Percentiles rank a stretch among this genome's conserved stretches.
These are phyloP conservation scores for Lablab purpureus DNA, from an alignment of 306 rosid genomes.

Conservation along the genomic window DNA sequence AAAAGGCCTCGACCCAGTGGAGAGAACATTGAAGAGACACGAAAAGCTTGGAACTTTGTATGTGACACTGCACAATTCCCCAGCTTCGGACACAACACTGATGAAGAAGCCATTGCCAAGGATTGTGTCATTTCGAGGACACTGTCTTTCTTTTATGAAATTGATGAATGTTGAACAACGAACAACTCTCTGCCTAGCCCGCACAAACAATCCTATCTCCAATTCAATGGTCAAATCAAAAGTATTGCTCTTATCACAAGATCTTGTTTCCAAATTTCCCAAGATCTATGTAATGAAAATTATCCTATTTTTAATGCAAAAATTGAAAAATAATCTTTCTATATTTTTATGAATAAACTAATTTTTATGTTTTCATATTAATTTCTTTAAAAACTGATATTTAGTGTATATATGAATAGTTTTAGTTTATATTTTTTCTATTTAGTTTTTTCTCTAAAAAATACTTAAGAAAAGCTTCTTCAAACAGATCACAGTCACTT, in stretches of 20 bases:
- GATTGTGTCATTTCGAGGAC: conserved; percentile 44
- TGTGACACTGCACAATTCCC: conserved; percentile 44
- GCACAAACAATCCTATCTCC: conserved; percentile 29
- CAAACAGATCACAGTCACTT: too few species aligned
- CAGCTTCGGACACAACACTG: conserved; percentile 56
- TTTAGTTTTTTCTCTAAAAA: too few species aligned
- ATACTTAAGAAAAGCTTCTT: too few species aligned
- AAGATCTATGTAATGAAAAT: background rate
- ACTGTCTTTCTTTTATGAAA: background rate
- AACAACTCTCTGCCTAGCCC: background rate
- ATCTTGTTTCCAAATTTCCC: background rate
- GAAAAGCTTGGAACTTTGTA: conserved; percentile 50
- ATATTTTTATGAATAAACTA: too few species aligned
- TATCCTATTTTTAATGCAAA: background rate
- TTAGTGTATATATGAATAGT: too few species aligned
- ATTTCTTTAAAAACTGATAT: too few species aligned
- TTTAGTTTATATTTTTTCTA: too few species aligned
- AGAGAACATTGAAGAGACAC: conserved; percentile 50
- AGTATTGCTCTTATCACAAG: background rate
- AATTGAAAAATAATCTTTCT: too few species aligned
- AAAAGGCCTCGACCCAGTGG: conserved; percentile 63
- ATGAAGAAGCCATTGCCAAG: conserved; percentile 72
- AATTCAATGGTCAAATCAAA: conserved; percentile 5
- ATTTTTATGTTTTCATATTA: too few species aligned
- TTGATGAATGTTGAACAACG: conserved; percentile 9